Evolutionary conservation across 106 monocot genomes (phyloP), one percentile per base, ranked within the genome.

Genomic region (Vanilla planifolia): DNA sequence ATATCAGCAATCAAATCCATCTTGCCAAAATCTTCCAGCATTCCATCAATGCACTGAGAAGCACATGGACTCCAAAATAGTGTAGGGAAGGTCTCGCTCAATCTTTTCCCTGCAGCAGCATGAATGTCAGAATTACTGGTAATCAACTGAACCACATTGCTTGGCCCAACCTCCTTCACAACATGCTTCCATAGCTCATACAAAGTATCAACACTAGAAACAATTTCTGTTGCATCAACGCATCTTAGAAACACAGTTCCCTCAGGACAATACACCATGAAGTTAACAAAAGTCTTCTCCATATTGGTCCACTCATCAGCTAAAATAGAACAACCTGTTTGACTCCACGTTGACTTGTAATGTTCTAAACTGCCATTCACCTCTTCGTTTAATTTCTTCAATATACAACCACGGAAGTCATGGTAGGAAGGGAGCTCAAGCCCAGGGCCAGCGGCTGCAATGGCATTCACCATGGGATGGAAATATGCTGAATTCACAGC

Each of bases 51-150:
- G 68, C 84, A 85, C 58, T 71, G 78, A 32, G 85, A 71, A 53
- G 92, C 69, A 55, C 98, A 98, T 3, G 85, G 79, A 0, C 73
- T 85, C 98, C 98, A 98, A 34, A 98, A 98, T 72, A 98, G 33
- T 2, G 87, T 85, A 2, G 98, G 90, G 55, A 75, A 98, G 41
- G 75, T 40, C 15, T 92, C 92, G 0, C 61, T 63, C 51, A 98
- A 40, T 65, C 71, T 84, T 43, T 73, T 85, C 30, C 88, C 92
- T 2, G 92, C 98, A 43, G 73, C 26, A 24, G 67, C 75, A 78
- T 98, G 77, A 11, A 39, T 71, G 6, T 92, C 88, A 0, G 84
- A 63, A 37, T 69, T 74, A 45, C 63, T 85, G 1, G 98, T 92
- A 19, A 98, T 75, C 40, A 98, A 81, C 52, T 98, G 98, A 58